A percentile compares a stretch with the other conserved stretches of the same genome.
phyloP scores from a whole-genome alignment of 345 rosid species.

The Melaleuca alternifolia region DNA sequence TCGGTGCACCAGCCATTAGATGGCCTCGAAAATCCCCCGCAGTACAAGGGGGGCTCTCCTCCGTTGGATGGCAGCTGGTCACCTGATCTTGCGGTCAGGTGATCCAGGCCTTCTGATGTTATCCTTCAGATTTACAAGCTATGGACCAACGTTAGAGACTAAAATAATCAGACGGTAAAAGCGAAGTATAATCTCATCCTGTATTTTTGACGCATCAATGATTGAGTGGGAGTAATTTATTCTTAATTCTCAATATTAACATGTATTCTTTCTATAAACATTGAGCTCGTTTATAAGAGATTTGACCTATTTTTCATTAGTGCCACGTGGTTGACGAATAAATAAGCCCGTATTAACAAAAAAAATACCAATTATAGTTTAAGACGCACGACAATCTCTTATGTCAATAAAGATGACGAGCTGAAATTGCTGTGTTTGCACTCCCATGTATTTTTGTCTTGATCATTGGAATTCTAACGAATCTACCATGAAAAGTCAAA shows the following conservation, averaged over 20 bases:
- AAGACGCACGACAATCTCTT: rapidly evolving
- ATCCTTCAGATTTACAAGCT: background rate
- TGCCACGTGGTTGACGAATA: background rate
- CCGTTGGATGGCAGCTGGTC: no score
- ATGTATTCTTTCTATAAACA: no score
- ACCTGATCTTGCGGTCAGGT: no score
- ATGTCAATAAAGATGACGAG: background rate
- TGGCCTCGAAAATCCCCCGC: no score
- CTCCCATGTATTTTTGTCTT: background rate
- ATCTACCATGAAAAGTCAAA: no score
- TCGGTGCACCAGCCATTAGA: no score
- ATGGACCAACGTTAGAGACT: background rate
- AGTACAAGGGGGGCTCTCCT: no score
- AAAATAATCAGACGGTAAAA: background rate
- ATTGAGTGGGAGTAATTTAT: background rate
- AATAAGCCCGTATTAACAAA: no score
- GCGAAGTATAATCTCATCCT: background rate
- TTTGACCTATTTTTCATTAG: background rate
- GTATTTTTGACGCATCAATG: background rate
- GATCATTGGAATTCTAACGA: no score
- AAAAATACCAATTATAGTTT: no score
- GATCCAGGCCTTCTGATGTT: background rate
- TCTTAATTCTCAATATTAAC: no score
- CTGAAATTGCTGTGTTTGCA: background rate
- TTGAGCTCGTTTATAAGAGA: background rate